Conservation (phyloP, 1,284 basidiomycete species). For the Xerocomus amazonicus region DNA sequence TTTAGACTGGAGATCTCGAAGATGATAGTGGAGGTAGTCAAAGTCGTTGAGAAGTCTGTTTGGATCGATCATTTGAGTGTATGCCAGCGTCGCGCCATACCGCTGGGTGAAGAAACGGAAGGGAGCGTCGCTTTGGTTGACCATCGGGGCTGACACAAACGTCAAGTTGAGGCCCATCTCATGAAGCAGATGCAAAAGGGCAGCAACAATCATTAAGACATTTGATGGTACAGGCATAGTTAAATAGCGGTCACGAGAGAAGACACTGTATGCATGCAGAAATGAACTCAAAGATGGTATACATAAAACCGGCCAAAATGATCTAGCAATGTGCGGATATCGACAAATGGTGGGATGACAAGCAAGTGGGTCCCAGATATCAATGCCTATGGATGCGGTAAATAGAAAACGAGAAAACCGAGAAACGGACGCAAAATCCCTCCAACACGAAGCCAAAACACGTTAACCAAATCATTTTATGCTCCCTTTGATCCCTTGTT, state of each 20-base stretch:
- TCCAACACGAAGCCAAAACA: conserved; percentile 9
- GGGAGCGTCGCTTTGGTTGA: conserved; percentile 70
- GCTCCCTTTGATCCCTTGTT: conserved; percentile 47
- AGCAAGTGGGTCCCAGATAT: conserved; percentile 11
- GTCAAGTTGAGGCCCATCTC: conserved; percentile 34
- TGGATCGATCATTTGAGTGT: conserved; percentile 71
- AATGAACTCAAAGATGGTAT: conserved; percentile 16
- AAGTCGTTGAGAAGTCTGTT: conserved; percentile 54
- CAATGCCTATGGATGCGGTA: conserved; percentile 10
- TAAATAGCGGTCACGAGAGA: not conserved
- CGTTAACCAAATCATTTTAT: conserved; percentile 32
- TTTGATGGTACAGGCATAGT: conserved; percentile 12
- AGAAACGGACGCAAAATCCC: conserved; percentile 5
- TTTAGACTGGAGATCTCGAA: conserved; percentile 46
- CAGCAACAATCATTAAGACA: conserved; percentile 9
- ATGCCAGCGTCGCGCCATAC: conserved; percentile 60
- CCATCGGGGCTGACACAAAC: conserved; percentile 61
- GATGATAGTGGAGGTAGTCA: conserved; percentile 58
- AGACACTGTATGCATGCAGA: not conserved
- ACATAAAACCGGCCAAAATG: conserved; percentile 8
- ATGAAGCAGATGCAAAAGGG: no score
- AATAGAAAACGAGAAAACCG: conserved; percentile 4
- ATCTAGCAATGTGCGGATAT: conserved; percentile 29
- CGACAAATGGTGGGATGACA: conserved; percentile 11
- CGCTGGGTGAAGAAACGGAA: conserved; percentile 57